Percentiles rank a stretch among this genome's conserved stretches.
Conservation (phyloP, 2,329 filamentous ascomycete genomes). For the Zasmidium angulare region DNA sequence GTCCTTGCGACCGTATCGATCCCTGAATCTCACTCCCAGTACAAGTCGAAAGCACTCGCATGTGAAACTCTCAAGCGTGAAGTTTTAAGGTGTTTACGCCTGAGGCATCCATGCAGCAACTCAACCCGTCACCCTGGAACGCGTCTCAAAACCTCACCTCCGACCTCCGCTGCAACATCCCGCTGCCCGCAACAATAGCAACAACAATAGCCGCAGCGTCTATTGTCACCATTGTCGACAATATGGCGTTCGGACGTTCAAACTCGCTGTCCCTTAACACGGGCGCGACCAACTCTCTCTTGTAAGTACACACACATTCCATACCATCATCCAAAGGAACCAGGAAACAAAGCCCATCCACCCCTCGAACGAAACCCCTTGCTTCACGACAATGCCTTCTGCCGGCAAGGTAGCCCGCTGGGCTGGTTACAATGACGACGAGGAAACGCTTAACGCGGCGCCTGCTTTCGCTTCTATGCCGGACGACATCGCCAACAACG, state of each 20-base stretch:
- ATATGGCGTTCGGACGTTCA: constrained; percentile 47
- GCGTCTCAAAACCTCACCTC: background rate
- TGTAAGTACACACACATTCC: constrained; percentile 5
- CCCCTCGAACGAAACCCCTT: background rate
- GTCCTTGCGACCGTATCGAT: no score
- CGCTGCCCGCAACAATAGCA: background rate
- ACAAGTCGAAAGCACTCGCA: no score
- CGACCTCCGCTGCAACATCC: background rate
- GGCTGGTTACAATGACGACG: background rate
- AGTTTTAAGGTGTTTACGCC: background rate
- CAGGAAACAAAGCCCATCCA: background rate
- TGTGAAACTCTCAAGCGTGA: no score
- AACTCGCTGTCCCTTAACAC: constrained; percentile 58
- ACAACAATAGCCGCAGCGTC: background rate
- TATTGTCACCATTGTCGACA: background rate
- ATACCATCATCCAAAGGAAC: background rate
- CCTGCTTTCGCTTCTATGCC: constrained; percentile 13
- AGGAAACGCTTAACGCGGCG: background rate
- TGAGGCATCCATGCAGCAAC: background rate
- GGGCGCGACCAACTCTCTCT: constrained; percentile 41
- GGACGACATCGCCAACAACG: constrained; percentile 10
- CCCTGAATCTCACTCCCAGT: no score
- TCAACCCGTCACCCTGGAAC: background rate
- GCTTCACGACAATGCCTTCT: background rate
- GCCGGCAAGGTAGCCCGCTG: background rate